Conservation (phyloP, 2,329 filamentous ascomycete species). For the Cordyceps militaris region DNA sequence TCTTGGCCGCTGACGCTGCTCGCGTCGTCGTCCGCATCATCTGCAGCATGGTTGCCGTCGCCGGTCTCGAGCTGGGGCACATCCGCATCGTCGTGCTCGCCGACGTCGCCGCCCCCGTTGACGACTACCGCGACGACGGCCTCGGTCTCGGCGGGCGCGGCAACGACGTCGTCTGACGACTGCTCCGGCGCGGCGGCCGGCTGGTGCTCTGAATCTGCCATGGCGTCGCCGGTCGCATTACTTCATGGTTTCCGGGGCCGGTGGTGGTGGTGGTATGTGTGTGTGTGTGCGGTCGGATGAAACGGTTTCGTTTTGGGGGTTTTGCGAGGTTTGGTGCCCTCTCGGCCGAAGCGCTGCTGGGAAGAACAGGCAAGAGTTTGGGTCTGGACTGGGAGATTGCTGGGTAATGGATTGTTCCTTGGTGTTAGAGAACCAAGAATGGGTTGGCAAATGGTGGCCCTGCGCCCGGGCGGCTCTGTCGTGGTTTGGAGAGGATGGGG, state of each 20-base stretch:
- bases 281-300: background rate
- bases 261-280: background rate
- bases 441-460: background rate
- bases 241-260: background rate
- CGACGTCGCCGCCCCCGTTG: background rate
- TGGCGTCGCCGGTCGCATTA: constrained; percentile 4
- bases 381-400: no score
- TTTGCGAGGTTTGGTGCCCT: background rate
- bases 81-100: constrained; percentile 10
- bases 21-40: background rate
- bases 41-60: background rate
- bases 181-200: background rate
- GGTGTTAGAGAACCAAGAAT: background rate
- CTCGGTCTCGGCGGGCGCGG: background rate
- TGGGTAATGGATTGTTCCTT: no score
- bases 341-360: background rate
- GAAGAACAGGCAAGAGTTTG: no score
- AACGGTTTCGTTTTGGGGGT: background rate
- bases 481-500: background rate
- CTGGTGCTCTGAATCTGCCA: constrained; percentile 10
- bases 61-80: constrained; percentile 11
- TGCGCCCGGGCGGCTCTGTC: constrained; percentile 4
- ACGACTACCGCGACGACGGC: background rate
- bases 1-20: background rate
- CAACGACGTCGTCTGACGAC: background rate